Evolutionary conservation across 2,329 filamentous ascomycete species (phyloP).

Genomic region (Xylaria arbuscula): DNA sequence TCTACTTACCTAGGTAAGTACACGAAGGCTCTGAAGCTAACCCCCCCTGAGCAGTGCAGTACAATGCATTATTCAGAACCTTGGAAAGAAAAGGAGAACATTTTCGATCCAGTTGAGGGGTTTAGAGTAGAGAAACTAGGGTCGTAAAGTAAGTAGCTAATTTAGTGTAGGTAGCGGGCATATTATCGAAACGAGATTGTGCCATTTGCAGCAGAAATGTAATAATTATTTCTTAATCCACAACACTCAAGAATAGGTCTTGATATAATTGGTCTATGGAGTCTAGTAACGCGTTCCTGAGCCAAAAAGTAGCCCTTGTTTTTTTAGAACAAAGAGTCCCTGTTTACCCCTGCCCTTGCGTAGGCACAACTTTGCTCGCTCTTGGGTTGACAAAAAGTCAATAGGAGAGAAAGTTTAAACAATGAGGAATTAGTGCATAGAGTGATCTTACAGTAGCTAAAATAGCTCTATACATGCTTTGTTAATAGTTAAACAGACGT

Average conservation of each 20-base stretch:
- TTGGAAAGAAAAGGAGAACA: neutral
- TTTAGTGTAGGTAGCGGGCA: neutral
- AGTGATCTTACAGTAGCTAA: too few species aligned
- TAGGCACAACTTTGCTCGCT: too few species aligned
- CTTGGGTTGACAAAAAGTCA: neutral
- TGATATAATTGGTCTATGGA: too few species aligned
- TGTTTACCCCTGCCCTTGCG: neutral
- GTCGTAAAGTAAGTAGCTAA: neutral
- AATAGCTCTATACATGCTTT: too few species aligned
- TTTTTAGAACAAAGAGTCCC: neutral
- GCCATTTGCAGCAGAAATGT: slow-evolving; percentile 5
- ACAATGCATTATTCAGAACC: too few species aligned
- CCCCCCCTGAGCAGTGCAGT: neutral
- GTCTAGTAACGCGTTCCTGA: too few species aligned
- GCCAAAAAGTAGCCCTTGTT: too few species aligned
- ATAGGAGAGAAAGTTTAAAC: too few species aligned
- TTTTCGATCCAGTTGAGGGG: slow-evolving; percentile 5
- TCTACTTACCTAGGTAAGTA: neutral
- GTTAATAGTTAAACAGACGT: too few species aligned
- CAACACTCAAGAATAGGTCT: neutral
- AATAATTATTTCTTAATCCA: neutral
- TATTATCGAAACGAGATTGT: slow-evolving; percentile 18
- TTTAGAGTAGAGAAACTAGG: neutral
- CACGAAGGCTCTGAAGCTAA: neutral
- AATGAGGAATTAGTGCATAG: too few species aligned